A percentile compares a stretch with the other conserved stretches of the same genome.
phyloP scores from a whole-genome alignment of 2,329 filamentous ascomycete species.

The Stromatinia cepivora region DNA sequence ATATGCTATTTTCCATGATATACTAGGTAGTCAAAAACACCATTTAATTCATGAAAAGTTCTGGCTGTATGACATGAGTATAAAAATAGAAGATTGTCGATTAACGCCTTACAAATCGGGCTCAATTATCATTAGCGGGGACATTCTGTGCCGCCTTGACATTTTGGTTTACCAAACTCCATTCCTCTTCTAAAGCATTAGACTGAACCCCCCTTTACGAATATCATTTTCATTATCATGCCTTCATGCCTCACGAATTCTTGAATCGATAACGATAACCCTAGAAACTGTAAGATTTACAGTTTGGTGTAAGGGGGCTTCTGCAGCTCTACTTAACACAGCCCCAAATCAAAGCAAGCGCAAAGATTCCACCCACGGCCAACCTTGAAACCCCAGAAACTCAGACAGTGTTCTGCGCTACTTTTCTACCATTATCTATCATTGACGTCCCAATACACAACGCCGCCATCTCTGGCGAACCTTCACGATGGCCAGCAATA shows the following conservation, averaged over 20 bases:
- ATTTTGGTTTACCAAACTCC: constrained; percentile 15
- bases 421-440: constrained; percentile 27
- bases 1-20: not conserved
- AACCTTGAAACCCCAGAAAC: constrained; percentile 23
- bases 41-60: not conserved
- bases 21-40: not conserved
- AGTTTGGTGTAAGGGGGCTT: constrained; percentile 17
- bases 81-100: constrained; percentile 9
- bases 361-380: constrained; percentile 24
- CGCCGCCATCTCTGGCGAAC: constrained; percentile 39
- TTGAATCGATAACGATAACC: constrained; percentile 21
- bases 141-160: constrained; percentile 22
- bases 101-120: not conserved
- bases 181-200: constrained; percentile 15
- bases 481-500: constrained; percentile 47
- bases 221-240: constrained; percentile 19
- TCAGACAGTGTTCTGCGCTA: constrained; percentile 22
- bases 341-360: constrained; percentile 23
- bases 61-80: constrained; percentile 1
- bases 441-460: constrained; percentile 41
- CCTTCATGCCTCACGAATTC: constrained; percentile 17
- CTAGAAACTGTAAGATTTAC: constrained; percentile 8
- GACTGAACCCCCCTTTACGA: constrained; percentile 18
- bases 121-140: constrained; percentile 20
- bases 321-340: constrained; percentile 22